Base-by-base conservation (phyloP, 176 grass and related monocot species). In the Elymus sibiricus region DNA sequence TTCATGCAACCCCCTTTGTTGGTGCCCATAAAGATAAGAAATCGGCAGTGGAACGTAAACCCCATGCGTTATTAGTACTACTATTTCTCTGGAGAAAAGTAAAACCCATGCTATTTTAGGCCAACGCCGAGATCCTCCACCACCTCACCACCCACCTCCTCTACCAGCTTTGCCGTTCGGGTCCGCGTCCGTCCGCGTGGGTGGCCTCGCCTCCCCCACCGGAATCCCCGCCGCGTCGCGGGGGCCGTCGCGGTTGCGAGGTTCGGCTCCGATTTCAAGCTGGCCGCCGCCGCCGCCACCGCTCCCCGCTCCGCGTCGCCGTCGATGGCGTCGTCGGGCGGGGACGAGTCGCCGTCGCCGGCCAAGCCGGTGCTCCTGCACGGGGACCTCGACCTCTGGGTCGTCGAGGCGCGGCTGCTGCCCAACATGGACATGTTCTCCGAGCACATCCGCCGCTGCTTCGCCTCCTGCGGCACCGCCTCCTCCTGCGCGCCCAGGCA, bases 381-480 rank as follows among this genome's bases (percentile, higher is more conserved):
- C 37, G 96, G 96, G 0, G 96, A 98, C 88, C 93, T 98, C 28
- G 90, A 95, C 74, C 91, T 98, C 1, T 84, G 78, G 88, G 87
- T 99, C 74, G 12, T 94, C 64, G 85, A 94, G 90, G 97, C 97
- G 28, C 92, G 94, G 40, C 39, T 82, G 59, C 97, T 99, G 19
- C 97, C 97, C 21, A 99, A 99, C 88, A 99, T 99, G 97, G 97
- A 99, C 88, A 60, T 99, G 82, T 83, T 96, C 70, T 92, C 90
- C 39, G 97, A 99, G 92, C 88, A 89, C 1, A 14, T 99, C n/a
- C 91, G 97, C 24, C 84, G 88, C 61, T 92, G 82, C 79, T 74
- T 99, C 78, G 29, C 86, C 64, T 53, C 88, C 40, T 99, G 97
- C 84, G 69, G 83, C 24, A 35, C 82, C 9, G 70, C 90, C 27